These are phyloP conservation scores for Agaricus sinodeliciosus DNA, from an alignment of 768 basidiomycete genomes.

Conservation along the genomic window DNA sequence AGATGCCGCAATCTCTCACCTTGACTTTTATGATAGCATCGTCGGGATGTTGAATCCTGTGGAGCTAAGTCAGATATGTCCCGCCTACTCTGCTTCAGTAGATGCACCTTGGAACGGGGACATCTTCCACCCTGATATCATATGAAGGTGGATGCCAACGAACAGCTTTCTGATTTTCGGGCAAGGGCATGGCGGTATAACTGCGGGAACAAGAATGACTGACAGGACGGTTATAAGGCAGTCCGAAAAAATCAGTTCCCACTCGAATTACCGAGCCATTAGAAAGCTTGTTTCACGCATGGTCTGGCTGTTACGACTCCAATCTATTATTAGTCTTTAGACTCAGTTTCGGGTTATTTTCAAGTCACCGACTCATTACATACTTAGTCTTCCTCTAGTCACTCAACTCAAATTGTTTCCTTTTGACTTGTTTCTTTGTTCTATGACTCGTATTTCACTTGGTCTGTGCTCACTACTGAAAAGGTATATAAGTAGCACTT, in stretches of 20 bases:
- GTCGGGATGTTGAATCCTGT: conserved; percentile 64
- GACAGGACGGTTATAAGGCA: not conserved
- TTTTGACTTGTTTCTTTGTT: too few species aligned
- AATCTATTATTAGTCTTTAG: too few species aligned
- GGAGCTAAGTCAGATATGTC: not conserved
- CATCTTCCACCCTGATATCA: conserved; percentile 62
- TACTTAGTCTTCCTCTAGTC: too few species aligned
- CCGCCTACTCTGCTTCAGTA: not conserved
- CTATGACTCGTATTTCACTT: too few species aligned
- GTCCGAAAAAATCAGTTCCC: not conserved
- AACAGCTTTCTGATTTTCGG: conserved; percentile 34
- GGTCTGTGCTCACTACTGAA: too few species aligned
- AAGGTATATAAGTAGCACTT: too few species aligned
- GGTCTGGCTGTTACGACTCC: too few species aligned
- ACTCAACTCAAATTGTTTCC: too few species aligned
- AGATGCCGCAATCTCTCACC: conserved; percentile 27
- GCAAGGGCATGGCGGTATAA: conserved; percentile 7
- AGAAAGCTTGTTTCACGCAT: too few species aligned
- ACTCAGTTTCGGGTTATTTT: too few species aligned
- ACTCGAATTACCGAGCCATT: conserved; percentile 8
- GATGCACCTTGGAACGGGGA: conserved; percentile 44
- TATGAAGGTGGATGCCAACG: conserved; percentile 64
- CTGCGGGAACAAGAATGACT: not conserved
- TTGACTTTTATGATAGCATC: conserved; percentile 75
- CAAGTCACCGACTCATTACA: too few species aligned